Evolutionary conservation across 1,139 yeast genomes (phyloP), one percentile per base, ranked within the genome.

Genomic region (Eremothecium cymbalariae): DNA sequence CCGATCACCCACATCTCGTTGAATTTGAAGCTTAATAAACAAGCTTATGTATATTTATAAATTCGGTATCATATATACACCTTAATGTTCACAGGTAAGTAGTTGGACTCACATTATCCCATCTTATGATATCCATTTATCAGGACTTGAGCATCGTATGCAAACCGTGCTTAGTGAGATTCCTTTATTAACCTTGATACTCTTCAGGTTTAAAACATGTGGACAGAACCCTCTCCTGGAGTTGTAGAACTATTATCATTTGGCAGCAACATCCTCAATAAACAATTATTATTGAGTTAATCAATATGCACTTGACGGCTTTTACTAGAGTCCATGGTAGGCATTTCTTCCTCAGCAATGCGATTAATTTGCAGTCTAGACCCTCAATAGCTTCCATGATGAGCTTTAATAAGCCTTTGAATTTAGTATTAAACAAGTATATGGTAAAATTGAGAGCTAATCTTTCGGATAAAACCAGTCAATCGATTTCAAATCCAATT

Each of bases 1-100:
- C 38, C 17, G 32, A 28, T 9, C 27, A 33, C 15, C 29, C 25
- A 18, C 46, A 44, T 28, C 36, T 46, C 12, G 40, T 51, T 24
- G 55, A 51, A 23, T 51, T 51, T 36, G 55, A 51, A 37, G 44
- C 54, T 3, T 50, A 18, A 22, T 16, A 24, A 17, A 9, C 21
- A n/a, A n/a, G n/a, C n/a, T n/a, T n/a, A n/a, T n/a, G n/a, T n/a
- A n/a, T n/a, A n/a, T n/a, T n/a, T n/a, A n/a, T n/a, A n/a, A n/a
- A n/a, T n/a, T n/a, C 14, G 3, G 15, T 11, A 12, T 26, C 15
- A 15, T 32, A 25, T 14, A 13, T 20, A 13, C n/a, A 8, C 17
- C 16, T n/a, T 3, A 12, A 16, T 5, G 8, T 15, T 3, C 11
- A 3, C 6, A 8, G 7, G 4, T n/a, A n/a, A n/a, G n/a, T n/a